Evolutionary conservation across 257 asterid genomes (phyloP).

Genomic region (Salvia miltiorrhiza): DNA sequence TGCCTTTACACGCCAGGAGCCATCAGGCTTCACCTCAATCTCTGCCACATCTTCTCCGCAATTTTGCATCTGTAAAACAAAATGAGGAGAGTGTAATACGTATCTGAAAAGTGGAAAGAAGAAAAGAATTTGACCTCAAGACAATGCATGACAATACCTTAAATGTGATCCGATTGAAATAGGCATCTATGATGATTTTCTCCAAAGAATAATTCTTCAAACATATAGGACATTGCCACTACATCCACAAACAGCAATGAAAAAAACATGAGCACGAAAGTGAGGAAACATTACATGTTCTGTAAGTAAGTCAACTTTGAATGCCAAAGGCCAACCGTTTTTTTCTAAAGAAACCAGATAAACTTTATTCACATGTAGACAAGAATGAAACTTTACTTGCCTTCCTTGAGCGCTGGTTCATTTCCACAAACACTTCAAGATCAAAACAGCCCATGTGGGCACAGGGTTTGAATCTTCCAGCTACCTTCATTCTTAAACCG

Average conservation of each 20-base stretch:
- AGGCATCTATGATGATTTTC: conserved; percentile 84
- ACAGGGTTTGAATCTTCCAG: conserved; percentile 94
- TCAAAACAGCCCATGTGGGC: conserved; percentile 97
- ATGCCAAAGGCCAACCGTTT: background rate
- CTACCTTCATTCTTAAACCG: conserved; percentile 91
- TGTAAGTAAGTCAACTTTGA: background rate
- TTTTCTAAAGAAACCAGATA: background rate
- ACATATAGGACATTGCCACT: conserved; percentile 99
- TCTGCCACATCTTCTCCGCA: conserved; percentile 86
- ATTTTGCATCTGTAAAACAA: conserved; percentile 51
- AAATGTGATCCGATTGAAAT: conserved; percentile 74
- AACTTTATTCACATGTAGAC: background rate
- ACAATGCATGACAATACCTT: conserved; percentile 48
- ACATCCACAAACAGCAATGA: conserved; percentile 41
- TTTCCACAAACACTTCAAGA: conserved; percentile 92
- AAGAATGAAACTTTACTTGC: conserved; percentile 44
- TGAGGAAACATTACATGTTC: background rate
- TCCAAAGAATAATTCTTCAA: conserved; percentile 89
- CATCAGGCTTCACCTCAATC: conserved; percentile 96
- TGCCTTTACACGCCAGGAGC: conserved; percentile 94
- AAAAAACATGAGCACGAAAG: conserved; percentile 17
- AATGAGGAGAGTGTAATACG: conserved; percentile 3
- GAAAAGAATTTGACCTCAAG: background rate
- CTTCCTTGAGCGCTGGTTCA: conserved; percentile 97
- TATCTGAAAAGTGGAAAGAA: conserved; percentile 6